These are phyloP conservation scores for Linnemannia schmuckeri DNA, from an alignment of 192 early-diverging fungal genomes.

Conservation along the genomic window DNA sequence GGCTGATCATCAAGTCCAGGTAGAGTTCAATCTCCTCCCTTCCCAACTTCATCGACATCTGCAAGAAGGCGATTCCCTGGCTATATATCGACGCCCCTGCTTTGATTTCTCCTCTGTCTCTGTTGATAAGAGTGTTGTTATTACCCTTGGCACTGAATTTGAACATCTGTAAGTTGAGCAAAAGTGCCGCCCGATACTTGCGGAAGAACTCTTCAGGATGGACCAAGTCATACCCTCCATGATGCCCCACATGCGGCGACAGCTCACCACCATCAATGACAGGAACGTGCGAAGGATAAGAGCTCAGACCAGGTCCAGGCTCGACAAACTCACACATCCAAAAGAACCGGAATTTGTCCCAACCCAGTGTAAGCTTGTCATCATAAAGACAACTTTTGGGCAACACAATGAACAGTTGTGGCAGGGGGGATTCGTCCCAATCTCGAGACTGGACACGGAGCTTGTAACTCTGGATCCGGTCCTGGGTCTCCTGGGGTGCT, in stretches of 20 bases:
- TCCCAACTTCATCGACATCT: not conserved
- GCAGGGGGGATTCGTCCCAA: not conserved
- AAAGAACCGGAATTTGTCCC: slow-evolving; percentile 2
- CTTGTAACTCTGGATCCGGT: not conserved
- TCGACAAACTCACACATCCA: slow-evolving; percentile 1
- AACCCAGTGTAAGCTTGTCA: not conserved
- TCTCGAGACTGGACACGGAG: not conserved
- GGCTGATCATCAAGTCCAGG: not conserved
- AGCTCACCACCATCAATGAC: not conserved
- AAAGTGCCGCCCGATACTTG: not conserved
- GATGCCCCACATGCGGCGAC: not conserved
- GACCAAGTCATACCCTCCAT: not conserved
- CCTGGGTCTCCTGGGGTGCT: not conserved
- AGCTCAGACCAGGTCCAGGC: not conserved
- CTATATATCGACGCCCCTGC: not conserved
- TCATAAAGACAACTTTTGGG: not conserved
- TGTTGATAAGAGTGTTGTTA: not conserved
- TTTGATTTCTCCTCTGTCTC: not conserved
- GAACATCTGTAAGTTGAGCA: not conserved
- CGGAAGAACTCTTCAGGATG: not conserved
- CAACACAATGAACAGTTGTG: not conserved
- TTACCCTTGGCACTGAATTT: not conserved
- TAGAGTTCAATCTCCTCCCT: not conserved
- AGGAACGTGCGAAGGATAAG: not conserved
- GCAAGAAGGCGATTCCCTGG: not conserved